Conservation (phyloP, 148 eudicot genomes). For the Silene uniflora region DNA sequence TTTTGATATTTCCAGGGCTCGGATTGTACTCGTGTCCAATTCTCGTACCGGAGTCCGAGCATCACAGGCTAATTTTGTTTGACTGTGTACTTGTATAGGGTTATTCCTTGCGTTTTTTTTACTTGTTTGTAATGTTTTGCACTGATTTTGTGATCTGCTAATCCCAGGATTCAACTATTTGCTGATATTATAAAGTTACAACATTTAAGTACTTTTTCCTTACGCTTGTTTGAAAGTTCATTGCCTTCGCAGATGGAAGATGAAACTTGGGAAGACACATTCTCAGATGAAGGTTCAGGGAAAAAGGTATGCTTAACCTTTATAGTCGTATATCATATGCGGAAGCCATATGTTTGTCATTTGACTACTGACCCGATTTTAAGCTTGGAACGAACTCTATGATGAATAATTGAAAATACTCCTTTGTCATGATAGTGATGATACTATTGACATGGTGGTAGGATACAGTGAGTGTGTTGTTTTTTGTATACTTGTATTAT, state of each 20-base stretch:
- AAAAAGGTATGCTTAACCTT: conserved; percentile 46
- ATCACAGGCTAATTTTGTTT: no score
- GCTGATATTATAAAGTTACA: neutral
- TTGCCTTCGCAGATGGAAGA: conserved; percentile 63
- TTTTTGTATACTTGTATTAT: neutral
- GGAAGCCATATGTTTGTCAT: conserved; percentile 8
- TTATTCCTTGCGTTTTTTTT: neutral
- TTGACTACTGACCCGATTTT: conserved; percentile 2
- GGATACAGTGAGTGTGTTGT: neutral
- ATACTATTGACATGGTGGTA: conserved; percentile 2
- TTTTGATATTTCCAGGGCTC: no score
- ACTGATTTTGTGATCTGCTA: neutral
- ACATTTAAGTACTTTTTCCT: neutral
- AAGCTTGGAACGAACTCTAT: neutral
- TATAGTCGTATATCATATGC: neutral
- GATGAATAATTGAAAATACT: neutral
- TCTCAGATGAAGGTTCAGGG: conserved; percentile 35
- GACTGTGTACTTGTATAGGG: no score
- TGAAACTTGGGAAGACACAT: conserved; percentile 69
- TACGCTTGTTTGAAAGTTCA: conserved; percentile 7
- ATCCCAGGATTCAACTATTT: conserved; percentile 2
- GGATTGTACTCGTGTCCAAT: no score
- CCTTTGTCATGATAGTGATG: conserved; percentile 1
- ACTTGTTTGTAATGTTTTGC: neutral
- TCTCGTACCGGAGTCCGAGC: no score